Evolutionary conservation across 345 rosid genomes (phyloP), one percentile per base, ranked within the genome.

Genomic region (Eucalyptus sp.): DNA sequence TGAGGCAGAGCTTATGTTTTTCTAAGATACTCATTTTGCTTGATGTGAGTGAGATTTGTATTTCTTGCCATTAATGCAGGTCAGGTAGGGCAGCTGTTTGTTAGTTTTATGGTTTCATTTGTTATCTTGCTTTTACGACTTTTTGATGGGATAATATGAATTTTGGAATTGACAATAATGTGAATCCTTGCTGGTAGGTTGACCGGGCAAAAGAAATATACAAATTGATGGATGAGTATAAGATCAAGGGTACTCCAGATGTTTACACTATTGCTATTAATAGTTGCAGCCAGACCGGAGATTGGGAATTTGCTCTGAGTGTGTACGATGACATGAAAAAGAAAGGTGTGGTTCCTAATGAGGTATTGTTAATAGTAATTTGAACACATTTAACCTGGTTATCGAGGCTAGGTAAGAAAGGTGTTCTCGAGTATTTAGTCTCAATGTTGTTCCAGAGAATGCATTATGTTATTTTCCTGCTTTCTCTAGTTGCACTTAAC

Each of bases 181-280:
- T 89, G 86, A 90, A 86, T 81, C 88, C 87, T 86, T 94, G 86
- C 52, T 89, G 88, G 62, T 91, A 97, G 99, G 94, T 96, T 88
- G 96, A 94, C 83, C 96, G 96, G 86, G 96, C 96, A 89, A 89
- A 91, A 90, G 96, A 97, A 94, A 98, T 94, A 56, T 97, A 97
- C 90, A 91, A 93, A 90, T 95, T 97, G 99, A 93, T 96, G 51
- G 91, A 92, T 89, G 68, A 93, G 91, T 96, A 93, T 89, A 93
- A 90, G 88, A 96, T 97, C 92, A 95, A 81, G 92, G 99, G 99
- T 87, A 96, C 97, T 90, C 97, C 99, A 37, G 98, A 96, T 91
- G 98, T 97, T 88, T 96, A 97, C 93, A 96, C 98, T 88, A 95
- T 97, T 89, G 98, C 98, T 20, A 89, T 95, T 87, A 95, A 94